Evolutionary conservation across 2,329 filamentous ascomycete genomes (phyloP), one percentile per base, ranked within the genome.

Genomic region (Beauveria scarabaeidicola): DNA sequence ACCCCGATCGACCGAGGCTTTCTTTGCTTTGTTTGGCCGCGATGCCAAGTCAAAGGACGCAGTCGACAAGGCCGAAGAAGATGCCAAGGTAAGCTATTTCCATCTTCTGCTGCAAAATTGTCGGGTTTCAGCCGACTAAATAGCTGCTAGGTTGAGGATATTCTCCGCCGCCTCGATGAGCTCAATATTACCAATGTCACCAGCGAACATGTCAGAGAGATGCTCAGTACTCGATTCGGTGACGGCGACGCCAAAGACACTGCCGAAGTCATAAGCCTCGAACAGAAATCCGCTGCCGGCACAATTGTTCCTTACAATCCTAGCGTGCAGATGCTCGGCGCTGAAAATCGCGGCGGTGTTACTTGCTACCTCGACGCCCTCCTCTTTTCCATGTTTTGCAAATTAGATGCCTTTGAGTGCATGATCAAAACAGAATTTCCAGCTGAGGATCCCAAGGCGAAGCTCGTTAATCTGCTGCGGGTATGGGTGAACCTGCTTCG

Each of bases 341-440:
- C 94, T 13, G 88, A 90, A 66, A 99, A 99, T 69, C 81, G 91
- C 52, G 81, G 87, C 48, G 84, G 83, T 52, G 91, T 96, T 40
- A 97, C 93, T n/a, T 99, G 94, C 75, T 97, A 95, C 70, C 78
- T 97, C 17, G 94, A 97, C 71, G 83, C 93, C 0, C 76, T 97
- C 23, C 81, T 99, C 1, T 97, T 97, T 70, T 89, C 93, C 71
- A 97, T 99, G 91, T 97, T 97, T 70, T 89, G 90, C 19, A 87
- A 90, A 62, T 80, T 97, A 41, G 88, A 91, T 65, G 92, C 89
- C 64, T 99, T 96, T 70, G 93, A 97, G 72, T 90, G 89, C 52
- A 96, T 97, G 80, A 79, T 97, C 38, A 92, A 90, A 70, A 88
- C 87, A 60, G 85, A 87, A 8, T 90, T 90, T 63, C 81, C 85